Base-by-base conservation (phyloP, 371 early-diverging fungal species). In the Haplosporangium sp. region DNA sequence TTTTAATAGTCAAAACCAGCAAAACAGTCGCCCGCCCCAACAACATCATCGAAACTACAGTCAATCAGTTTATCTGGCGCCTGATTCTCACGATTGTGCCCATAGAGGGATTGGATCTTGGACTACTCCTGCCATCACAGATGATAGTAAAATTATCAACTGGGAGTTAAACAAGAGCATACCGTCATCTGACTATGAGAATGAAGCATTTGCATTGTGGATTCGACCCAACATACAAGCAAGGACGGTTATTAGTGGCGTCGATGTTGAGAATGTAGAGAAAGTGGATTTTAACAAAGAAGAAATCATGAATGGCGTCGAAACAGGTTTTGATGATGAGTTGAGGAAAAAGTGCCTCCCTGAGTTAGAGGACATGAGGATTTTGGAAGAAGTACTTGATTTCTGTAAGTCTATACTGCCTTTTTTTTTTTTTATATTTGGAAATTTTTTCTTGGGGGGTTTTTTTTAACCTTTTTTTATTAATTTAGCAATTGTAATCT, bases 131-230 rank as follows among this genome's bases (percentile, higher is more conserved):
- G 15, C 19, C 17, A 19, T 15, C 8, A 5, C 50, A 57, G 61
- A 61, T 19, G 73, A 61, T 17, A 56, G 58, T 52, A 72, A 48
- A 56, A 60, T 67, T 40, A 38, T 57, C 27, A 62, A 52, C 35
- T 74, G 69, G 69, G 74, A 74, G 40, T 39, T 74, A 40, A 48
- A 69, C 65, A 68, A 65, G 34, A 60, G 65, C n/a, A n/a, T 65
- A 3, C 74, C 68, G n/a, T 13, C 69, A 8, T 53, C 72, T 17
- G 59, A 48, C 3, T 77, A 77, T 11, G 77, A 77, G 48, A 58
- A 72, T 52, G 77, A 77, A 39, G 58, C 64, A 1, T 77, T 77
- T 65, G 77, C 64, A 0, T 69, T 77, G n/a, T 77, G 77, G 77
- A 72, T 77, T 39, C 65, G 65, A 4, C 56, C 69, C n/a, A 68